These are phyloP conservation scores for Salix caprea DNA, from an alignment of 345 rosid species.

Conservation along the genomic window DNA sequence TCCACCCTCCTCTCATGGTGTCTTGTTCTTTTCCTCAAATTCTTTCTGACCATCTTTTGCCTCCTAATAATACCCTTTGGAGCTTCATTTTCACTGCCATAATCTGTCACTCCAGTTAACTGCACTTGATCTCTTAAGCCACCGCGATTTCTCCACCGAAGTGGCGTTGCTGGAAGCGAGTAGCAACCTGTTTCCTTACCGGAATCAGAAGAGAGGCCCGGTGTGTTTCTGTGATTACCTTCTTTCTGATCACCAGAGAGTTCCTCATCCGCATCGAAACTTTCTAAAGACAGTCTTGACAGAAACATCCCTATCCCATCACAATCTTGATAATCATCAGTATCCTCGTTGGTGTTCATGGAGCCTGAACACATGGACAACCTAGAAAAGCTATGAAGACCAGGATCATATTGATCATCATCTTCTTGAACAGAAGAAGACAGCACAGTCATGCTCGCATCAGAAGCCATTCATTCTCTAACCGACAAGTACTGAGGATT, in stretches of 20 bases:
- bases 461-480: slow-evolving; percentile 39
- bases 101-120: slow-evolving; percentile 38
- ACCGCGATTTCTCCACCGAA: slow-evolving; percentile 30
- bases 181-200: slow-evolving; percentile 47
- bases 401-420: slow-evolving; percentile 27
- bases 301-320: slow-evolving; percentile 30
- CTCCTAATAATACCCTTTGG: slow-evolving; percentile 14
- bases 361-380: slow-evolving; percentile 68
- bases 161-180: slow-evolving; percentile 59
- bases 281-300: slow-evolving; percentile 55
- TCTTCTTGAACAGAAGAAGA: slow-evolving; percentile 27
- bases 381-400: slow-evolving; percentile 51
- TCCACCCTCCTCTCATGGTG: background rate
- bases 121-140: background rate
- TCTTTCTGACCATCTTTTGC: slow-evolving; percentile 21
- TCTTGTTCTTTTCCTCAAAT: slow-evolving; percentile 30
- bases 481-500: background rate
- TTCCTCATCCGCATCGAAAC: slow-evolving; percentile 79
- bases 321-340: slow-evolving; percentile 18
- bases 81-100: slow-evolving; percentile 78
- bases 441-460: slow-evolving; percentile 33
- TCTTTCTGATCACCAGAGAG: slow-evolving; percentile 47
- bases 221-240: slow-evolving; percentile 8
- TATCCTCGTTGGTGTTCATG: slow-evolving; percentile 42
- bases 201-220: slow-evolving; percentile 51